A percentile compares a stretch with the other conserved stretches of the same genome.
These are phyloP conservation scores for Uncinocarpus reesii DNA, from an alignment of 2,329 filamentous ascomycete genomes.

Conservation along the genomic window DNA sequence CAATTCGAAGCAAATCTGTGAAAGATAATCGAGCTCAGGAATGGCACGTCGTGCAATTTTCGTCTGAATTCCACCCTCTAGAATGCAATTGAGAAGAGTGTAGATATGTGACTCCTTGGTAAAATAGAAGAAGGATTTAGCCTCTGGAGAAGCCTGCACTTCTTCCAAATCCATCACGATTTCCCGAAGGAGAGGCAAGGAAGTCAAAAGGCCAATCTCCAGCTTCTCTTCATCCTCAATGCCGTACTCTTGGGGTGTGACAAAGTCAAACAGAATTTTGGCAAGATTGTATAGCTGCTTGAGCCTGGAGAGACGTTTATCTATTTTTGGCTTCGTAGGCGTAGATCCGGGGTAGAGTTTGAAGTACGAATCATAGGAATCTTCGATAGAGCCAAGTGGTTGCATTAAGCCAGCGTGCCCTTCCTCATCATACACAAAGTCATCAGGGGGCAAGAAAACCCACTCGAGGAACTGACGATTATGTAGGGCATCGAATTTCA, in stretches of 20 bases:
- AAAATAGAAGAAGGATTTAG: conserved; percentile 97
- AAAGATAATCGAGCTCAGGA: conserved; percentile 92
- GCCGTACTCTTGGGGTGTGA: conserved; percentile 95
- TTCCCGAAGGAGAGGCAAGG: conserved; percentile 84
- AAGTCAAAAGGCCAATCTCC: conserved; percentile 94
- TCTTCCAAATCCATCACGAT: conserved; percentile 96
- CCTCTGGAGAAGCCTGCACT: conserved; percentile 86
- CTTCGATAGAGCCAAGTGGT: conserved; percentile 40
- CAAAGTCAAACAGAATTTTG: conserved; percentile 95
- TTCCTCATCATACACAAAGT: conserved; percentile 61
- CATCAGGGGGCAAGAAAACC: conserved; percentile 81
- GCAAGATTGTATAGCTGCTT: conserved; percentile 86
- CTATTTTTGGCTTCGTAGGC: conserved; percentile 66
- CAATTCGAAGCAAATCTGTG: conserved; percentile 94
- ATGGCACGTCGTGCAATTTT: conserved; percentile 95
- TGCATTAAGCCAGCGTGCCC: conserved; percentile 34
- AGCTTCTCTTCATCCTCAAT: conserved; percentile 93
- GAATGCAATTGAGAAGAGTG: conserved; percentile 91
- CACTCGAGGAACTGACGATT: conserved; percentile 95
- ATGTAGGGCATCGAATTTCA: conserved; percentile 98
- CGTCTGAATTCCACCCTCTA: conserved; percentile 91
- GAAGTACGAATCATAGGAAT: conserved; percentile 64
- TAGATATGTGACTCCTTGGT: conserved; percentile 99
- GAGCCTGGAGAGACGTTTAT: conserved; percentile 75
- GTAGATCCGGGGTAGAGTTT: conserved; percentile 73